Percentiles rank a stretch among this genome's conserved stretches.
Evolutionary conservation across 176 grass and related monocot genomes (phyloP).

Genomic region (Saccharum officinarum): DNA sequence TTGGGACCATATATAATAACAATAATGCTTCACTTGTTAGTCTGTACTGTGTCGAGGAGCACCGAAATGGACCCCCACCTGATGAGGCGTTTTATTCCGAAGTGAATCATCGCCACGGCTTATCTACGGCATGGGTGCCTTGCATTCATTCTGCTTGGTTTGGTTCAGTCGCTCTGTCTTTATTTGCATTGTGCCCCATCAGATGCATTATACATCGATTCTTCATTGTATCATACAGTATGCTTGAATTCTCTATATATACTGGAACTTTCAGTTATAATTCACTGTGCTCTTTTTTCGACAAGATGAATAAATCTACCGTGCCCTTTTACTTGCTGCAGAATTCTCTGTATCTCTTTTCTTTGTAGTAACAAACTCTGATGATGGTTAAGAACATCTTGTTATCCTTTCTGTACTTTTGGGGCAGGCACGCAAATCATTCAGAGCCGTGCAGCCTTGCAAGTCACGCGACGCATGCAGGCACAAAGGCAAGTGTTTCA

Average conservation of each 20-base stretch:
- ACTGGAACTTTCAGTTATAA: background rate
- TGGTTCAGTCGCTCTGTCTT: background rate
- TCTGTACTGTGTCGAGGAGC: constrained; percentile 40
- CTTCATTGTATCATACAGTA: background rate
- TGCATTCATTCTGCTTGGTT: constrained; percentile 24
- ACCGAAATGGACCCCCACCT: constrained; percentile 39
- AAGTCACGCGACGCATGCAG: background rate
- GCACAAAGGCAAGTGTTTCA: constrained; percentile 7
- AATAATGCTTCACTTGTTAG: constrained; percentile 43
- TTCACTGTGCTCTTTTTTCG: background rate
- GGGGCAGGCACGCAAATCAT: constrained; percentile 3
- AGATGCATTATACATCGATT: background rate
- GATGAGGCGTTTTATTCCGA: constrained; percentile 28
- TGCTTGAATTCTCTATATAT: background rate
- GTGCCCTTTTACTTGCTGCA: background rate
- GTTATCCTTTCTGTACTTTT: background rate
- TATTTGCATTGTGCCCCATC: constrained; percentile 3
- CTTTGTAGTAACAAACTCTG: background rate
- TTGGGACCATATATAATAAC: constrained; percentile 36
- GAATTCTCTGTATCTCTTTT: background rate
- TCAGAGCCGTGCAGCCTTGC: background rate
- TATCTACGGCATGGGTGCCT: constrained; percentile 38
- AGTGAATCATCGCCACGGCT: constrained; percentile 41
- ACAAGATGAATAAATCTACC: background rate
- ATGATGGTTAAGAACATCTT: background rate